Percentiles rank a stretch among this genome's conserved stretches.
Evolutionary conservation across 169 alveolate genomes (phyloP).

Genomic region (Eimeria mitis): DNA sequence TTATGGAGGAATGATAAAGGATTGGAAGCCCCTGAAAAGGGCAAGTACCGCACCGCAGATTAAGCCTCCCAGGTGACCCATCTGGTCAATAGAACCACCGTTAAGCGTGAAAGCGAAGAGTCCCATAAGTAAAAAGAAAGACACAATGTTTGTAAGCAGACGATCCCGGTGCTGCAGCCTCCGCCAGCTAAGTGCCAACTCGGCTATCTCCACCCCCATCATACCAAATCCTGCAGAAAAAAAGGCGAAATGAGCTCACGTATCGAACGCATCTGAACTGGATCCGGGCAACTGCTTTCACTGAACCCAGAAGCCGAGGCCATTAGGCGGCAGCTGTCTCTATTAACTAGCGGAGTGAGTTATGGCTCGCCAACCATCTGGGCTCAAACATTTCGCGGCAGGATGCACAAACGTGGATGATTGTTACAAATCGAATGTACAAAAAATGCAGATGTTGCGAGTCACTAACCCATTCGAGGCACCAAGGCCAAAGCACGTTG

Average conservation of each 20-base stretch:
- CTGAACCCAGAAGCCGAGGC: background rate
- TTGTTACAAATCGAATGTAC: background rate
- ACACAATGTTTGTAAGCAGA: constrained; percentile 87
- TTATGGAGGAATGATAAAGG: background rate
- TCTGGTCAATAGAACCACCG: constrained; percentile 89
- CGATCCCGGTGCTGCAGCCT: constrained; percentile 88
- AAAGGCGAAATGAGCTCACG: background rate
- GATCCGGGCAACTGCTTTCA: background rate
- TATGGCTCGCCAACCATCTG: background rate
- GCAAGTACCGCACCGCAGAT: constrained; percentile 83
- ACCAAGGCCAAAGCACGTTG: background rate
- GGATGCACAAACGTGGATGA: background rate
- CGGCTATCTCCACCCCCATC: constrained; percentile 90
- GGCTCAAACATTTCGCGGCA: background rate
- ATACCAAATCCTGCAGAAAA: constrained; percentile 87
- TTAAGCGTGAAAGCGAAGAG: constrained; percentile 88
- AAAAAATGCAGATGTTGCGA: background rate
- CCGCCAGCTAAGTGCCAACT: constrained; percentile 90
- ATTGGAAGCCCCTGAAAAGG: background rate
- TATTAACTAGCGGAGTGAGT: background rate
- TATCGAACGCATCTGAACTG: background rate
- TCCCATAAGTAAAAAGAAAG: constrained; percentile 87
- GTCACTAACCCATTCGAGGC: background rate
- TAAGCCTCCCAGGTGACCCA: constrained; percentile 92
- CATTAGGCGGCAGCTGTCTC: background rate